phyloP scores from a whole-genome alignment of 306 rosid genomes.

The Adenanthera pavonina region DNA sequence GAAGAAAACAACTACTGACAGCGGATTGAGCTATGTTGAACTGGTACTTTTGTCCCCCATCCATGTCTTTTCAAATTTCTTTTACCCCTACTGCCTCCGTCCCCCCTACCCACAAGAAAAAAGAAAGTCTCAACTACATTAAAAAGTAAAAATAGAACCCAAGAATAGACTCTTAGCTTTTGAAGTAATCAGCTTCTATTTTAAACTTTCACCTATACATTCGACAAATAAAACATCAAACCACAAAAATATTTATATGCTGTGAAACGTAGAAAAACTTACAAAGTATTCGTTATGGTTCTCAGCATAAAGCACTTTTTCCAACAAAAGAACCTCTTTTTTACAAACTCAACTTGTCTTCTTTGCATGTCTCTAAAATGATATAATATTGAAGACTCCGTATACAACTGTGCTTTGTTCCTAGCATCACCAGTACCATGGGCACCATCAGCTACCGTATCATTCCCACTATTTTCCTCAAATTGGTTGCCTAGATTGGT shows the following conservation, averaged over 20 bases:
- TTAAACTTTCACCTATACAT: slow-evolving; percentile 1
- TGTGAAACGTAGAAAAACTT: slow-evolving; percentile 46
- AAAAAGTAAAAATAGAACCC: not conserved
- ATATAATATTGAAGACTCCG: slow-evolving; percentile 65
- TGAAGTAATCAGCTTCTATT: slow-evolving; percentile 13
- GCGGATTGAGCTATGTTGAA: not conserved
- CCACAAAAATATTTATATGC: slow-evolving; percentile 16
- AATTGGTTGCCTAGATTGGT: slow-evolving; percentile 51
- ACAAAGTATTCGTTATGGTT: slow-evolving; percentile 85
- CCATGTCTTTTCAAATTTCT: not conserved
- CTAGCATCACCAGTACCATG: slow-evolving; percentile 66
- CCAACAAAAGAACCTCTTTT: slow-evolving; percentile 96
- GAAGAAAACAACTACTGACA: too few relatives aligned
- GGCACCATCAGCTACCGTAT: slow-evolving; percentile 54
- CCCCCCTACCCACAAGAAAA: not conserved
- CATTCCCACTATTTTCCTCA: slow-evolving; percentile 74
- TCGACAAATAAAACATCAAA: slow-evolving; percentile 11
- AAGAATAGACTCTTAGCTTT: not conserved
- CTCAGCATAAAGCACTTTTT: slow-evolving; percentile 90
- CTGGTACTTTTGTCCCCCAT: not conserved
- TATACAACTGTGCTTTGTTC: slow-evolving; percentile 64
- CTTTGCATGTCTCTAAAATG: slow-evolving; percentile 96
- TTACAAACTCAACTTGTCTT: slow-evolving; percentile 90
- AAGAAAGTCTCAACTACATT: not conserved
- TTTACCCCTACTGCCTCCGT: not conserved